Conservation (phyloP, 768 basidiomycete species). For the Agaricus subrufescens region DNA sequence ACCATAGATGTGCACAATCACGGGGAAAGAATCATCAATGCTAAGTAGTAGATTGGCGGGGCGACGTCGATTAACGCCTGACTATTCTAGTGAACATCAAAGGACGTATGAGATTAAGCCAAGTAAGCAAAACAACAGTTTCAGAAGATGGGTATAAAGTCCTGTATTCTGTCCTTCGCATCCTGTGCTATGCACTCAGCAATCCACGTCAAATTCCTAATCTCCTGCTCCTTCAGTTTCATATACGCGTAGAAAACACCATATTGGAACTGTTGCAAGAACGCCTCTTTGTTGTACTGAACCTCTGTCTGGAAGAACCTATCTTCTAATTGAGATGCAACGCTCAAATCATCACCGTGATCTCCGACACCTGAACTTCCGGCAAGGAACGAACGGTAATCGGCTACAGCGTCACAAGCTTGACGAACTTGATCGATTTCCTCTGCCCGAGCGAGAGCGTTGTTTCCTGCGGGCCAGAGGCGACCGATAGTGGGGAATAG, state of each 20-base stretch:
- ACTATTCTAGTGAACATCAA: neutral
- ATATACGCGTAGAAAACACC: constrained; percentile 91
- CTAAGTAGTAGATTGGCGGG: no score
- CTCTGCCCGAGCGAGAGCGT: constrained; percentile 87
- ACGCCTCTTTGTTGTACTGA: constrained; percentile 88
- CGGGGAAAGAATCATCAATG: no score
- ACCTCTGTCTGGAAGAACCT: constrained; percentile 94
- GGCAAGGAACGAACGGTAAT: constrained; percentile 89
- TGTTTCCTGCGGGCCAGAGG: constrained; percentile 94
- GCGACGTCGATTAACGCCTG: no score
- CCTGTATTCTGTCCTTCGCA: constrained; percentile 91
- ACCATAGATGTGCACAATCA: no score
- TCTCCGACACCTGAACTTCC: constrained; percentile 33
- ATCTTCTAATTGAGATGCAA: constrained; percentile 78
- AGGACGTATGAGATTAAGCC: neutral
- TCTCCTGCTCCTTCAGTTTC: constrained; percentile 89
- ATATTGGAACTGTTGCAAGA: constrained; percentile 95
- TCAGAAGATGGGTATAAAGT: constrained; percentile 90
- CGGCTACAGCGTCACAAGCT: constrained; percentile 82
- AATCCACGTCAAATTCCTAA: constrained; percentile 87
- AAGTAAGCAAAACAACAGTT: neutral
- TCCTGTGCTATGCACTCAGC: constrained; percentile 98
- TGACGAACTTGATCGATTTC: constrained; percentile 90
- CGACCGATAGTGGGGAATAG: constrained; percentile 93
- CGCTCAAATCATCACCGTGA: constrained; percentile 37